These are phyloP conservation scores for Syzygium malaccense DNA, from an alignment of 441 rosid genomes.

Conservation along the genomic window DNA sequence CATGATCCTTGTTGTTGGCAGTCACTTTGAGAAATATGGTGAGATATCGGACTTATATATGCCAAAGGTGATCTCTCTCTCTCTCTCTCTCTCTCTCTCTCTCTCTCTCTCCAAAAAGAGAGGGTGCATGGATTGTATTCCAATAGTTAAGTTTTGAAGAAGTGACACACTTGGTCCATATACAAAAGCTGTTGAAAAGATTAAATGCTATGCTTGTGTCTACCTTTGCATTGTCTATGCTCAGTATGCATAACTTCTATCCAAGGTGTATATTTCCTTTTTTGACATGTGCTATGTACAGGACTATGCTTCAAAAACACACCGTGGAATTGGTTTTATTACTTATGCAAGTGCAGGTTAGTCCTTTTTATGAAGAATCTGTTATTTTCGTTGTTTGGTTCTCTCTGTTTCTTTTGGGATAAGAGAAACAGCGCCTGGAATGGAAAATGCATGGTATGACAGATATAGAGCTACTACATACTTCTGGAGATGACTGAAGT, in stretches of 20 bases:
- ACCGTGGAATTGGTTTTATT: slow-evolving; percentile 91
- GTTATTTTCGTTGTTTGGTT: neutral
- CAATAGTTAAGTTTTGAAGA: neutral
- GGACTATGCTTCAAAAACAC: slow-evolving; percentile 83
- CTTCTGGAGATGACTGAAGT: neutral
- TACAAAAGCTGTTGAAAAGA: neutral
- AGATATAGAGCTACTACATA: neutral
- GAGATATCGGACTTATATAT: slow-evolving; percentile 87
- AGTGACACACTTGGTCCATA: neutral
- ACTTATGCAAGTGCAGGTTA: slow-evolving; percentile 80
- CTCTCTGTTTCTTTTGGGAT: neutral
- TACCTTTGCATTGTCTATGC: neutral
- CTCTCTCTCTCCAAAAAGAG: neutral
- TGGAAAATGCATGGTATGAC: neutral
- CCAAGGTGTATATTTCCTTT: neutral
- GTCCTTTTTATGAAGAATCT: neutral
- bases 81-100: neutral
- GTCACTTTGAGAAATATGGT: slow-evolving; percentile 91
- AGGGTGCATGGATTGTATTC: neutral
- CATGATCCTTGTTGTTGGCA: slow-evolving; percentile 23
- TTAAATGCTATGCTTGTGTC: neutral
- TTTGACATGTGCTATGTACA: slow-evolving; percentile 7
- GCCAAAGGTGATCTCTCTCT: slow-evolving; percentile 63
- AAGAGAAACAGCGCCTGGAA: neutral
- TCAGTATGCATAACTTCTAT: neutral